Evolutionary conservation across 2,329 filamentous ascomycete genomes (phyloP).

Genomic region (Samsoniella hepiali): DNA sequence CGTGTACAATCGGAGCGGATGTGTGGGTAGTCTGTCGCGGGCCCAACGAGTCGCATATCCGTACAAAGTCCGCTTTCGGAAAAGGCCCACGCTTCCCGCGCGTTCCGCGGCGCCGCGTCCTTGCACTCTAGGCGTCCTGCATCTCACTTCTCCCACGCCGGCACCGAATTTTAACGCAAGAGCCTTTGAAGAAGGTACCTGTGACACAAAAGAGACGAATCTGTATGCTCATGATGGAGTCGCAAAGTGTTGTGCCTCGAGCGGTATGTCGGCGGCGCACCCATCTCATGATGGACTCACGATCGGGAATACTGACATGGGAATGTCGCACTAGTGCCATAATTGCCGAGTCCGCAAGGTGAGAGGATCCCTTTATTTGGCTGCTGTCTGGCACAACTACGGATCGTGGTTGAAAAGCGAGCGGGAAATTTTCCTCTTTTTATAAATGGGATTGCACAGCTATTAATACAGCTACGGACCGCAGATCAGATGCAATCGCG

Average conservation of each 20-base stretch:
- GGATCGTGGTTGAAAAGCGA: not conserved
- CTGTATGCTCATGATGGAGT: slow-evolving; percentile 7
- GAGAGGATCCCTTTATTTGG: not conserved
- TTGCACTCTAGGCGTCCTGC: not conserved
- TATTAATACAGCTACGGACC: not conserved
- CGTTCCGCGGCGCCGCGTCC: not conserved
- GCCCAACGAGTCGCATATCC: not conserved
- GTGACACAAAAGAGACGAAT: not conserved
- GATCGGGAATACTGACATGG: not conserved
- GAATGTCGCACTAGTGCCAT: slow-evolving; percentile 9
- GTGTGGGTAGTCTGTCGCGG: not conserved
- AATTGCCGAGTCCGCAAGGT: slow-evolving; percentile 19
- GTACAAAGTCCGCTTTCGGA: not conserved
- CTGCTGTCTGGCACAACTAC: not conserved
- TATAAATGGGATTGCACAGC: not conserved
- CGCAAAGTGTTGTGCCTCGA: slow-evolving; percentile 17
- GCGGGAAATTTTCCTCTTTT: not conserved
- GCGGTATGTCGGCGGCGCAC: slow-evolving; percentile 11
- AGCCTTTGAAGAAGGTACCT: not conserved
- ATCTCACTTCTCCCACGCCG: not conserved
- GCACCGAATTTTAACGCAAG: not conserved
- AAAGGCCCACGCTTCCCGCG: slow-evolving; percentile 8
- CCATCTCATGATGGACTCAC: not conserved
- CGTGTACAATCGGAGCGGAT: too few species aligned
- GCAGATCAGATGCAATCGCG: slow-evolving; percentile 24